Evolutionary conservation across 2,329 filamentous ascomycete genomes (phyloP), one percentile per base, ranked within the genome.

Genomic region (Hypoxylon sp.): DNA sequence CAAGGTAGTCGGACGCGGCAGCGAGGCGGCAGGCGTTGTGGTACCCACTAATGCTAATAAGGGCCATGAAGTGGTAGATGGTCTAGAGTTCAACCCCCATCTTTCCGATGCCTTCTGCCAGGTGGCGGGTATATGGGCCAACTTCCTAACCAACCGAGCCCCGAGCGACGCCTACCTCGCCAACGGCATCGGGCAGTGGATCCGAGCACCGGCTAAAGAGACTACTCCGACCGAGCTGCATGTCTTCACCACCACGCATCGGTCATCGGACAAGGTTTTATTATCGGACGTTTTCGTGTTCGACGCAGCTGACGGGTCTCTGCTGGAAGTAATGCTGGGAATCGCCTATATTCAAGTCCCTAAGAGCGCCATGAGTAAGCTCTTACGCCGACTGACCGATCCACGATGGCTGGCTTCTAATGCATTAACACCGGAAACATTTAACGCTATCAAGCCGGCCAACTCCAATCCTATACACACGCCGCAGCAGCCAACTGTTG

Each of bases 231-330:
- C 67, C 5, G 49, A 51, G 10, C 77, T 74, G 72, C 63, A 79
- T 30, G 73, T 76, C 1, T 71, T 72, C 38, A 74, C 73, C 14
- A 41, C 36, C 13, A 73, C 77, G 50, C 45, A 68, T 6, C 65
- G 53, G 13, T 23, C 52, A 17, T 72, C 70, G 0, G 76, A 77
- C 6, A 71, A 72, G 17, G 36, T 28, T 5, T 78, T 61, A 43
- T 14, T 76, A 17, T 75, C 68, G 4, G 79, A 80, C 52, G 58
- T 80, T 5, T 80, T 80, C 48, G 71, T 76, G 2, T 80, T 79
- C 61, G 73, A 79, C 53, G 46, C 73, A 2, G 43, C 25, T 2
- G 71, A 67, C 10, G 77, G 78, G 1, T 6, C 52, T 2, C 67
- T 80, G 21, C 41, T 71, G 1, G 78, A 79, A 57, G 73, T 76